A percentile compares a stretch with the other conserved stretches of the same genome.
Conservation (phyloP, 163 green algal genomes). For the Scenedesmus sp. region DNA sequence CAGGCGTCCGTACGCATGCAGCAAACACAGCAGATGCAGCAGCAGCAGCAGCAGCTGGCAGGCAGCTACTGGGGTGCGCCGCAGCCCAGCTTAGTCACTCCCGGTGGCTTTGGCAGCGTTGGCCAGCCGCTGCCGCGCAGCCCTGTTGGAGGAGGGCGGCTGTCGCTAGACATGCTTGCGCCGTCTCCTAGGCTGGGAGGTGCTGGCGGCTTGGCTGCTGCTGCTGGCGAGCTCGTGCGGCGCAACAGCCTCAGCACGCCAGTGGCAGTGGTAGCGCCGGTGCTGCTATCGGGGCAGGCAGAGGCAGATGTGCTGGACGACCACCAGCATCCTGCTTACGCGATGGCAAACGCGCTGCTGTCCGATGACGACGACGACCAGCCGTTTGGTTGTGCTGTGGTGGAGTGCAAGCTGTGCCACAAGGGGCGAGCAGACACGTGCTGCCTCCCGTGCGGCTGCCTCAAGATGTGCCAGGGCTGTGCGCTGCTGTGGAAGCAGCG, state of each 20-base stretch:
- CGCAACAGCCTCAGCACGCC: conserved; percentile 28
- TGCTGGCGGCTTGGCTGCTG: neutral
- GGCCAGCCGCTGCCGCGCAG: conserved; percentile 12
- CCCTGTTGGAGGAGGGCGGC: conserved; percentile 3
- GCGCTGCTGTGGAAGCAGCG: conserved; percentile 26
- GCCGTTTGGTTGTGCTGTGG: neutral
- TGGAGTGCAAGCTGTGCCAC: conserved; percentile 24
- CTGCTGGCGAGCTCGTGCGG: conserved; percentile 8
- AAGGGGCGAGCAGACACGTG: neutral
- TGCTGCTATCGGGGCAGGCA: conserved; percentile 4
- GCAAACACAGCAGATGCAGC: neutral
- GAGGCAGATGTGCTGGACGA: conserved; percentile 49
- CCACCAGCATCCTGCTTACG: conserved; percentile 46
- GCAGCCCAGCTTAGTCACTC: neutral
- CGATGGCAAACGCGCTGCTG: conserved; percentile 51
- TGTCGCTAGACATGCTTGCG: conserved; percentile 32
- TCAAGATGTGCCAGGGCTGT: conserved; percentile 44
- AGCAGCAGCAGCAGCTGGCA: conserved; percentile 42
- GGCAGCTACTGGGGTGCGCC: conserved; percentile 27
- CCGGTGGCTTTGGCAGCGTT: conserved; percentile 30
- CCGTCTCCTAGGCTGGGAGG: neutral
- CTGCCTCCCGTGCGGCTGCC: conserved; percentile 50
- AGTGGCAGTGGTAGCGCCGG: neutral
- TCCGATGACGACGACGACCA: conserved; percentile 42
- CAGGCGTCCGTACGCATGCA: conserved; percentile 30